These are phyloP conservation scores for Digitaria exilis DNA, from an alignment of 202 grass and related monocot species.

Conservation along the genomic window DNA sequence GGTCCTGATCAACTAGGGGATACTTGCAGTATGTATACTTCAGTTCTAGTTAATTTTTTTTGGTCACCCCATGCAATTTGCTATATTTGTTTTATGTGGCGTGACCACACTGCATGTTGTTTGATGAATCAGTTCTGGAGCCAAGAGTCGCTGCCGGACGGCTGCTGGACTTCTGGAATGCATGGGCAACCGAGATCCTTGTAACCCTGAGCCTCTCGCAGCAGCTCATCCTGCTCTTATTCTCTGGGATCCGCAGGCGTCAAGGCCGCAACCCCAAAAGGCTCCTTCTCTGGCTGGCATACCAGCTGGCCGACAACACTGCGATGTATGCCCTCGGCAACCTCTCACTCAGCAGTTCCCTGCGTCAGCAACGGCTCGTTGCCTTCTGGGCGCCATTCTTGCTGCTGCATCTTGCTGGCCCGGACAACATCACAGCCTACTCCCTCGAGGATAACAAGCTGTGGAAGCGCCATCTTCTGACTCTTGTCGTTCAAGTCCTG, in stretches of 20 bases:
- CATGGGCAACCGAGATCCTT: conserved; percentile 27
- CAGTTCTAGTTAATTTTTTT: background rate
- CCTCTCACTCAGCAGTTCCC: conserved; percentile 15
- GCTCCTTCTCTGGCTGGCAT: conserved; percentile 41
- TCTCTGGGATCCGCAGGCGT: conserved; percentile 14
- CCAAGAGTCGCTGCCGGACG: background rate
- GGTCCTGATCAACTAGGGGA: background rate
- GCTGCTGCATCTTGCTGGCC: conserved; percentile 50
- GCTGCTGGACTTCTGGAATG: conserved; percentile 1
- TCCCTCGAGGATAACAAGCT: conserved; percentile 58
- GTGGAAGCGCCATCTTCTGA: conserved; percentile 45
- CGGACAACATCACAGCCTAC: conserved; percentile 52
- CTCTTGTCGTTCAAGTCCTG: conserved; percentile 18
- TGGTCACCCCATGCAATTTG: background rate
- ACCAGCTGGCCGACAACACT: conserved; percentile 37
- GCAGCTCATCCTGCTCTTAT: conserved; percentile 46
- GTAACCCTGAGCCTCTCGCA: conserved; percentile 38
- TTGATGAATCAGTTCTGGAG: conserved; percentile 15
- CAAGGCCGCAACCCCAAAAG: background rate
- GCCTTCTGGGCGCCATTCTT: conserved; percentile 52
- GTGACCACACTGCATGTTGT: background rate
- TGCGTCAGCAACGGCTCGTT: background rate
- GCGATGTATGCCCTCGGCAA: conserved; percentile 45
- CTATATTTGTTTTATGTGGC: background rate
- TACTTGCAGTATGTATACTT: conserved; percentile 3